phyloP scores from a whole-genome alignment of 2,329 filamentous ascomycete species.

The Monilinia laxa region DNA sequence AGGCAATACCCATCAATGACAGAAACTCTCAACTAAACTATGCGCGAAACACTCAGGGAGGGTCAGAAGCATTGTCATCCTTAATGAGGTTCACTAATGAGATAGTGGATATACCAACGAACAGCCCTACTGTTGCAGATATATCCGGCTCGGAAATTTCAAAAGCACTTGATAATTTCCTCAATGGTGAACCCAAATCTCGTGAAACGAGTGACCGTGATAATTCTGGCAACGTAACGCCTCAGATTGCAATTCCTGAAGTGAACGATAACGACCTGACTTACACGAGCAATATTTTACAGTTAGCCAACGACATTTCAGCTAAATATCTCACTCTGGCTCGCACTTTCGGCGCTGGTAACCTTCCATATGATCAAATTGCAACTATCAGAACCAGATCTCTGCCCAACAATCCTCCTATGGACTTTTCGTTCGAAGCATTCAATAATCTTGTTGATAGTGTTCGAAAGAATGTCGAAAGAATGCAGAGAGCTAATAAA shows the following conservation, averaged over 20 bases:
- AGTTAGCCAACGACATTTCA: not conserved
- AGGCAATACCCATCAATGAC: not conserved
- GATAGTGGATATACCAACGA: not conserved
- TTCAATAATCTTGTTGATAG: not conserved
- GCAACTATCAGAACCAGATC: too few relatives aligned
- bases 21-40: not conserved
- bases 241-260: not conserved
- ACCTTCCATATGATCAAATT: not conserved
- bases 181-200: too few relatives aligned
- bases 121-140: not conserved
- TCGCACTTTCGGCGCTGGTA: not conserved
- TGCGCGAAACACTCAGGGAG: not conserved
- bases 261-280: too few relatives aligned
- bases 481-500: not conserved
- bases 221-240: too few relatives aligned
- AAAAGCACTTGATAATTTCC: not conserved
- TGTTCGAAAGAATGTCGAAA: not conserved
- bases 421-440: conserved; percentile 3
- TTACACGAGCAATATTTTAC: not conserved
- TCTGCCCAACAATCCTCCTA: not conserved
- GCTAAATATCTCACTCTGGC: not conserved
- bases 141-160: not conserved
- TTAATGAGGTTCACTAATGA: too few relatives aligned
- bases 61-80: not conserved
- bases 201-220: not conserved